A percentile compares a stretch with the other conserved stretches of the same genome.
Evolutionary conservation across 2,329 filamentous ascomycete genomes (phyloP).

Genomic region (Ascochyta pisi): DNA sequence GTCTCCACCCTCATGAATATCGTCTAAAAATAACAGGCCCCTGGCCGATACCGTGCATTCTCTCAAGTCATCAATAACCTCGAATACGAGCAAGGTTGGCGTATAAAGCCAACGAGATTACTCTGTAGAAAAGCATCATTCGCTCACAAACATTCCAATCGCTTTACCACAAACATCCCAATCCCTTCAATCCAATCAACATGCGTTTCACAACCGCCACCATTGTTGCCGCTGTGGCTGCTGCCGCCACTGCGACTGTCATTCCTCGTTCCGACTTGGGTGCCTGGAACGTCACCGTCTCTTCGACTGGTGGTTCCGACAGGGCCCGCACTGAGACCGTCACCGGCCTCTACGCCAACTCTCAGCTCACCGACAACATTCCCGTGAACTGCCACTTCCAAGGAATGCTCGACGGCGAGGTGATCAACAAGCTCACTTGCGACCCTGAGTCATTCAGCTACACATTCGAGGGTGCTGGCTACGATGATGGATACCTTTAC

Average conservation of each 20-base stretch:
- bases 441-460: conserved; percentile 1
- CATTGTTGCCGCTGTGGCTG: neutral
- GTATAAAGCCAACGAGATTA: too few relatives aligned
- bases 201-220: neutral
- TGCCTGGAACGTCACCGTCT: neutral
- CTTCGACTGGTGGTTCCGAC: neutral
- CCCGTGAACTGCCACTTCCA: neutral
- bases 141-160: too few relatives aligned
- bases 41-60: too few relatives aligned
- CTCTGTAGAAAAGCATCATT: too few relatives aligned
- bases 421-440: neutral
- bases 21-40: too few relatives aligned
- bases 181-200: too few relatives aligned
- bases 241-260: neutral
- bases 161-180: too few relatives aligned
- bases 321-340: neutral
- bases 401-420: neutral
- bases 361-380: neutral
- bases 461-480: neutral
- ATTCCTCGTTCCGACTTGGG: neutral
- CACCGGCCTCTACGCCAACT: neutral
- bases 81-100: too few relatives aligned
- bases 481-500: neutral
- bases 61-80: too few relatives aligned
- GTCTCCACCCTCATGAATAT: too few relatives aligned